Base-by-base conservation (phyloP, 352 stramenopile species). In the Globisporangium perplexum region DNA sequence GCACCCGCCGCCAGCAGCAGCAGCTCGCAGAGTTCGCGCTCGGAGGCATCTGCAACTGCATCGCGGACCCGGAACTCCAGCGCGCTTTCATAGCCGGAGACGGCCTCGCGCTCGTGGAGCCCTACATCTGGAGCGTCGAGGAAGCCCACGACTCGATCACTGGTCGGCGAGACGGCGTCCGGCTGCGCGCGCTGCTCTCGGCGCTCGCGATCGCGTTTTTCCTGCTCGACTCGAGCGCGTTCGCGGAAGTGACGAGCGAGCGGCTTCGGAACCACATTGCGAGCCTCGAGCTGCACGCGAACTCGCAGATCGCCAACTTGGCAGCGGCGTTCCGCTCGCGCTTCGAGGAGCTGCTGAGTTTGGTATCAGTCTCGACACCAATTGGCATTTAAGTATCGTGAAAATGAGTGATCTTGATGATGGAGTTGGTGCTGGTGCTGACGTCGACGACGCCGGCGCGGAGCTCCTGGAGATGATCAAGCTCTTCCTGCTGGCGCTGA, bases 31-130 rank as follows among this genome's bases (percentile, higher is more conserved):
- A 88, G 66, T 90, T 88, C 50, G 78, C 78, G 28, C 57, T 92
- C 30, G 77, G 72, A 38, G 81, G 81, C 10, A 88, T 92, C 59
- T 84, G 72, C 61, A 92, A 92, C 52, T 92, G 74, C 60, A 74
- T 88, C n/a, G 52, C 72, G 0, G 81, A 89, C 50, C 70, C 74
- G 8, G 43, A 48, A 31, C 62, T 91, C 12, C 81, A 89, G 45
- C 54, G 68, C 20, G 64, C 68, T 26, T 89, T 91, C 57, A 67
- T 87, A 20, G 55, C 68, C 0, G 68, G 66, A 5, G 69, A 77
- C 1, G 79, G 76, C 12, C 50, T 83, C 20, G 48, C 74, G n/a
- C 67, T 72, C 5, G 35, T 87, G 17, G 52, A 72, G 38, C 63
- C 70, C 17, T 79, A 77, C 50, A 68, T 86, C 7, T 45, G 76